Percentiles rank a stretch among this genome's conserved stretches.
Evolutionary conservation across 768 basidiomycete genomes (phyloP).

Genomic region (Serpula lacrymans): DNA sequence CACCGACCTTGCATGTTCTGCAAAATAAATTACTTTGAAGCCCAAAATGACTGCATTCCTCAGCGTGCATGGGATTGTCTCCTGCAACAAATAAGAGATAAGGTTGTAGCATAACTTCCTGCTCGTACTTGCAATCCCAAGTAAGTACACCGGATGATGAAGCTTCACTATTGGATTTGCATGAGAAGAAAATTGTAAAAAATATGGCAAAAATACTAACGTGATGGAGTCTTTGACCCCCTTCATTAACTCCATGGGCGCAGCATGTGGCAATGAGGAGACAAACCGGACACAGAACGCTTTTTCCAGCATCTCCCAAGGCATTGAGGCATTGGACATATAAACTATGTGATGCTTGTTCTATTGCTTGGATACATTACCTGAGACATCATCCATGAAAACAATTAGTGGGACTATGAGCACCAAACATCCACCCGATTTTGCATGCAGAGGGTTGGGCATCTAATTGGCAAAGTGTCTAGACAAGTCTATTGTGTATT

Average conservation of each 20-base stretch:
- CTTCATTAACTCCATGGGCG: constrained; percentile 30
- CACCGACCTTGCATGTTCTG: constrained; percentile 27
- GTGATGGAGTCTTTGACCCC: constrained; percentile 24
- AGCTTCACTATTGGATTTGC: constrained; percentile 6
- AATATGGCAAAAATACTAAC: constrained; percentile 10
- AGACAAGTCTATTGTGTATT: no score
- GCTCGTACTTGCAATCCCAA: constrained; percentile 19
- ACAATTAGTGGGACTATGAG: constrained; percentile 22
- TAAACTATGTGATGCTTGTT: constrained; percentile 34
- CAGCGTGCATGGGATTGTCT: constrained; percentile 37
- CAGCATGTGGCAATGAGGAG: constrained; percentile 29
- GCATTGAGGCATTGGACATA: constrained; percentile 28
- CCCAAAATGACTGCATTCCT: constrained; percentile 30
- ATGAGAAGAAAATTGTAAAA: background rate
- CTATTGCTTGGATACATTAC: constrained; percentile 35
- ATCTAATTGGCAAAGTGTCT: constrained; percentile 6
- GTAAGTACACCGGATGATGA: constrained; percentile 7
- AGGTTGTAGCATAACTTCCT: constrained; percentile 21
- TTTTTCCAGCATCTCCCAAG: constrained; percentile 26
- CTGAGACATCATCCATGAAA: constrained; percentile 35
- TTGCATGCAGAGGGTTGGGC: constrained; percentile 16
- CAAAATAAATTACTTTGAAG: constrained; percentile 31
- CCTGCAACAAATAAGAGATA: constrained; percentile 19
- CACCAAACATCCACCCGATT: constrained; percentile 17
- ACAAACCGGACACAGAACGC: constrained; percentile 28